Evolutionary conservation across 208 protist genomes (phyloP).

Genomic region (Wallacemonas collosoma): DNA sequence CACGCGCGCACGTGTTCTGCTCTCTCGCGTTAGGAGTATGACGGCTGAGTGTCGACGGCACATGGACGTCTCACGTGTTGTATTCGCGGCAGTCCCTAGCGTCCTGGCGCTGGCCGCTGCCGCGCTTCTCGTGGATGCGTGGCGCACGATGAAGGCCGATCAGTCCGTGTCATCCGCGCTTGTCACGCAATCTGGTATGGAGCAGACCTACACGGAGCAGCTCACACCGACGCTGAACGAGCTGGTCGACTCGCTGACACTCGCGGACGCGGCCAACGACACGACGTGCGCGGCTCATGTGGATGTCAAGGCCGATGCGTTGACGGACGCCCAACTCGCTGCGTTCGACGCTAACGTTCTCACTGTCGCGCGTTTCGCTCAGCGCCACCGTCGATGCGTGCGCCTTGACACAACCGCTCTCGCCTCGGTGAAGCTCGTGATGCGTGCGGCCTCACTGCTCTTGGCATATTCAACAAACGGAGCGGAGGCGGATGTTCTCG

Average conservation of each 20-base stretch:
- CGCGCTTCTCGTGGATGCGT: not conserved
- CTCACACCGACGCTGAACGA: not conserved
- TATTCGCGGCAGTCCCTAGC: not conserved
- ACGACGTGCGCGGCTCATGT: not conserved
- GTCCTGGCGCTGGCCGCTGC: not conserved
- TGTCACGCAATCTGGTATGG: constrained; percentile 13
- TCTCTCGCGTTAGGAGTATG: too few relatives aligned
- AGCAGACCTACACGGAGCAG: constrained; percentile 27
- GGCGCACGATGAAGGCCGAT: not conserved
- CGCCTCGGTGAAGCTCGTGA: constrained; percentile 20
- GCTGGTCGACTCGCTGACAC: constrained; percentile 10
- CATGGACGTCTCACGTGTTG: not conserved
- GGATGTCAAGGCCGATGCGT: not conserved
- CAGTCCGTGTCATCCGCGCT: not conserved
- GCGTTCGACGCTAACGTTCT: constrained; percentile 29
- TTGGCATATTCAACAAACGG: not conserved
- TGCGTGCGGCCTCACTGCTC: constrained; percentile 21
- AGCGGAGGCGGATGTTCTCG: too few relatives aligned
- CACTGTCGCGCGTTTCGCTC: constrained; percentile 16
- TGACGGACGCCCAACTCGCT: constrained; percentile 21
- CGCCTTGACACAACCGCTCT: constrained; percentile 25
- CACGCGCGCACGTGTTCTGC: too few relatives aligned
- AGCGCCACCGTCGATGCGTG: constrained; percentile 21
- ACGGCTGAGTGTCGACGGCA: too few relatives aligned
- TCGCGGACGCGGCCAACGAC: not conserved